Conservation (phyloP, 139 green algal genomes). For the Diplosphaera chodatii region DNA sequence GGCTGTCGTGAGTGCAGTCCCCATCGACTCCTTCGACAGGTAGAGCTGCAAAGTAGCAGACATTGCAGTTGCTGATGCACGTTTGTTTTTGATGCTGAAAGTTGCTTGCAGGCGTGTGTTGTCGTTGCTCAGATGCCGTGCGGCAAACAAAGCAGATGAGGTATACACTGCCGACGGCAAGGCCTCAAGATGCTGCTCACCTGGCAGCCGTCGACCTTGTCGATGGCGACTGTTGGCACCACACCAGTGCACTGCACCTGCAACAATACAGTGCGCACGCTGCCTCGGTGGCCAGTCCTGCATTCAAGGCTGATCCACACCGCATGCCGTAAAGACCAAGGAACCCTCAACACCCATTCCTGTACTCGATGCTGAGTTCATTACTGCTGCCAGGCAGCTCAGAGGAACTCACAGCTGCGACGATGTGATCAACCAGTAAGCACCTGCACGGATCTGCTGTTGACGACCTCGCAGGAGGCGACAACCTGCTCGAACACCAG, state of each 20-base stretch:
- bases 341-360: too few relatives aligned
- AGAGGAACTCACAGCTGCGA: not conserved
- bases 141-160: too few relatives aligned
- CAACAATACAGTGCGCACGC: not conserved
- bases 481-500: conserved; percentile 84
- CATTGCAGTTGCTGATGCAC: too few relatives aligned
- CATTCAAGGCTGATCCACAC: too few relatives aligned
- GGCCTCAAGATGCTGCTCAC: conserved; percentile 17
- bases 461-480: conserved; percentile 78
- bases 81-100: too few relatives aligned
- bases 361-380: too few relatives aligned
- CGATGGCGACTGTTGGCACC: conserved; percentile 77
- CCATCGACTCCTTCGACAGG: conserved; percentile 41
- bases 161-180: too few relatives aligned
- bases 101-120: too few relatives aligned
- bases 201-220: conserved; percentile 87
- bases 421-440: not conserved
- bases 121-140: too few relatives aligned
- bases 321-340: too few relatives aligned
- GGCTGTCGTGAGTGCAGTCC: conserved; percentile 58
- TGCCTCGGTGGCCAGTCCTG: too few relatives aligned
- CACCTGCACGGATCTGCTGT: conserved; percentile 66
- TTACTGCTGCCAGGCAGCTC: too few relatives aligned
- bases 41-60: conserved; percentile 81
- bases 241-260: conserved; percentile 59